Conservation (phyloP, 1,284 basidiomycete genomes). For the Heterobasidion irregulare region DNA sequence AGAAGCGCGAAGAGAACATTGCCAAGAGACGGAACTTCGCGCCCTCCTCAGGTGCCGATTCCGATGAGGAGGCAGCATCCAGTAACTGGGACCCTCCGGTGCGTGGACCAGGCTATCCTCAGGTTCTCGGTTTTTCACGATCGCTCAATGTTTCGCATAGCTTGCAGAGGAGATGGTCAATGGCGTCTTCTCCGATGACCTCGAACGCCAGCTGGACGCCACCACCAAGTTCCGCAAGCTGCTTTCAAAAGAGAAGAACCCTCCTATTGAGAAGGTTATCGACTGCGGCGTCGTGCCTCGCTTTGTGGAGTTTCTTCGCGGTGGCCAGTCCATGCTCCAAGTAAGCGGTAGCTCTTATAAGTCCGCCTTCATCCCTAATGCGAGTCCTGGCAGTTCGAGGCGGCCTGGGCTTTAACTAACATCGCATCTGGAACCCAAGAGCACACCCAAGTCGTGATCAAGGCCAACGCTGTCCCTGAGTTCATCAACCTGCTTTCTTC, state of each 20-base stretch:
- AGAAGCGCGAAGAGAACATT: slow-evolving; percentile 96
- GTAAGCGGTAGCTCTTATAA: slow-evolving; percentile 31
- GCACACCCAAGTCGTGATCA: slow-evolving; percentile 98
- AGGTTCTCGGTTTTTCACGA: slow-evolving; percentile 2
- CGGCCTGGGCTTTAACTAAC: slow-evolving; percentile 99
- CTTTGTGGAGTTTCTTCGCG: slow-evolving; percentile 92
- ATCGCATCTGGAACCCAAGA: slow-evolving; percentile 99
- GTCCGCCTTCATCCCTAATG: slow-evolving; percentile 6
- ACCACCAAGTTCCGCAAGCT: slow-evolving; percentile 97
- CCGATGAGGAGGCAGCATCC: slow-evolving; percentile 77
- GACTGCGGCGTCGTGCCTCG: slow-evolving; percentile 96
- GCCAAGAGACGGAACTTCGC: slow-evolving; percentile 93
- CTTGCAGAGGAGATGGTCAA: slow-evolving; percentile 88
- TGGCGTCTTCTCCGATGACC: slow-evolving; percentile 89
- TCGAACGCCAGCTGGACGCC: slow-evolving; percentile 89
- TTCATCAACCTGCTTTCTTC: slow-evolving; percentile 93
- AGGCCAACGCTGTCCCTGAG: slow-evolving; percentile 91
- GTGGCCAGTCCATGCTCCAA: slow-evolving; percentile 92
- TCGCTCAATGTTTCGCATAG: slow-evolving; percentile 28
- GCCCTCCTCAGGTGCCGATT: slow-evolving; percentile 64
- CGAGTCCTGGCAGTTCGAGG: slow-evolving; percentile 75
- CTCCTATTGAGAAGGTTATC: slow-evolving; percentile 99
- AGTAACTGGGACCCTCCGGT: slow-evolving; percentile 74
- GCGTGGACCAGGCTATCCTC: slow-evolving; percentile 20
- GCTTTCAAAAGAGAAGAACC: slow-evolving; percentile 99